phyloP scores from a whole-genome alignment of 306 rosid genomes.

The Cucurbita moschata region DNA sequence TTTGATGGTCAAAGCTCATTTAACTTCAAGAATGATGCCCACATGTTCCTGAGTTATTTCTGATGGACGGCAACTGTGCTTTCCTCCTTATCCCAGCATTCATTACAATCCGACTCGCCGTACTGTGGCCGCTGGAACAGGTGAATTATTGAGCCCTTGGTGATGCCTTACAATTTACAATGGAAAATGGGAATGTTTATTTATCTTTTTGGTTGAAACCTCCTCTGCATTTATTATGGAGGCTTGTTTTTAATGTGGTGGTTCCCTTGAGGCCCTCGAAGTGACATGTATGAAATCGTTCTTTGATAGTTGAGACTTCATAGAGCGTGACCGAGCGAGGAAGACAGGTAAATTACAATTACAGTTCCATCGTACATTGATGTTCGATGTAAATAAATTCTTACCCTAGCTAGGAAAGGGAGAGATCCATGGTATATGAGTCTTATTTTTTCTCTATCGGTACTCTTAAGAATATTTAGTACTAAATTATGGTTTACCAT shows the following conservation, averaged over 20 bases:
- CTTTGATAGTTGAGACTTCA: not conserved
- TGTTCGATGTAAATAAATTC: too few relatives aligned
- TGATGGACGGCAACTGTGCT: not conserved
- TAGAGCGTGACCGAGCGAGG: not conserved
- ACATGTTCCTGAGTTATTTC: not conserved
- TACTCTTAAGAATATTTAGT: too few relatives aligned
- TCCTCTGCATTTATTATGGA: not conserved
- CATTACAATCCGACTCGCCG: not conserved
- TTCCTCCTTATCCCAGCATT: constrained; percentile 2
- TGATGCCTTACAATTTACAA: constrained; percentile 30
- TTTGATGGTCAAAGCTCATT: not conserved
- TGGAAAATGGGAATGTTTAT: constrained; percentile 34
- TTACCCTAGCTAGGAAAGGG: too few relatives aligned
- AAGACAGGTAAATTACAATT: not conserved
- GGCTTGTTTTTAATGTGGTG: not conserved
- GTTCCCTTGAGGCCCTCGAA: not conserved
- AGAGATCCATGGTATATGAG: too few relatives aligned
- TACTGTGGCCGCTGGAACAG: constrained; percentile 19
- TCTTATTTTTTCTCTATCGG: too few relatives aligned
- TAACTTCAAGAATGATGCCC: not conserved
- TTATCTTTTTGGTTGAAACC: constrained; percentile 12
- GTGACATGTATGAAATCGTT: not conserved
- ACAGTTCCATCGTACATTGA: not conserved
- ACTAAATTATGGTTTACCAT: too few relatives aligned
- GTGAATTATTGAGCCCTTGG: constrained; percentile 55